A percentile compares a stretch with the other conserved stretches of the same genome.
These are phyloP conservation scores for Tilletia setariae DNA, from an alignment of 1,284 basidiomycete species.

Conservation along the genomic window DNA sequence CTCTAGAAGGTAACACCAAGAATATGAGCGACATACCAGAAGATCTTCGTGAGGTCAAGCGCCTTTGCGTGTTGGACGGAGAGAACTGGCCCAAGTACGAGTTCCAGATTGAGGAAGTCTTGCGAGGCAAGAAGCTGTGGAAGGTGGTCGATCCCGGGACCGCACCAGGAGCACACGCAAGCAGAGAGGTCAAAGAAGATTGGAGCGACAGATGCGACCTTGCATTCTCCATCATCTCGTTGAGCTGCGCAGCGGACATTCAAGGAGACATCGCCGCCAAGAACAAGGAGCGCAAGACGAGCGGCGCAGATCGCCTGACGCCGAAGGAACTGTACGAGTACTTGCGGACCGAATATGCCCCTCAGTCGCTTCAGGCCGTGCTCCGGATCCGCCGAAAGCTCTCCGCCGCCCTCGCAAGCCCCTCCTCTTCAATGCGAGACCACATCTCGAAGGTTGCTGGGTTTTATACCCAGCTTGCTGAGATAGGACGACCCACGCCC, in stretches of 20 bases:
- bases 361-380: background rate
- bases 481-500: background rate
- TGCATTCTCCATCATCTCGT: background rate
- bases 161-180: constrained; percentile 3
- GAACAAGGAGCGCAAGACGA: background rate
- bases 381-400: background rate
- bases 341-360: background rate
- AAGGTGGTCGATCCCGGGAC: constrained; percentile 9
- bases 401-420: background rate
- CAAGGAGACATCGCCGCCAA: background rate
- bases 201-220: background rate
- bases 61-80: constrained; percentile 7
- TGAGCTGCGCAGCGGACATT: background rate
- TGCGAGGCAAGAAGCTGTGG: constrained; percentile 2
- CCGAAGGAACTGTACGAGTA: background rate
- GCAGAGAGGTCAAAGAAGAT: background rate
- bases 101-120: background rate
- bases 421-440: background rate
- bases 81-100: constrained; percentile 4
- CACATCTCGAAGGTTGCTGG: background rate
- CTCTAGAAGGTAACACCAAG: constrained; percentile 7
- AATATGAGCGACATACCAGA: background rate
- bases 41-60: background rate
- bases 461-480: background rate
- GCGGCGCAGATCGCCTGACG: background rate